Evolutionary conservation across 2,329 filamentous ascomycete genomes (phyloP).

Genomic region (Exophiala alcalophila): DNA sequence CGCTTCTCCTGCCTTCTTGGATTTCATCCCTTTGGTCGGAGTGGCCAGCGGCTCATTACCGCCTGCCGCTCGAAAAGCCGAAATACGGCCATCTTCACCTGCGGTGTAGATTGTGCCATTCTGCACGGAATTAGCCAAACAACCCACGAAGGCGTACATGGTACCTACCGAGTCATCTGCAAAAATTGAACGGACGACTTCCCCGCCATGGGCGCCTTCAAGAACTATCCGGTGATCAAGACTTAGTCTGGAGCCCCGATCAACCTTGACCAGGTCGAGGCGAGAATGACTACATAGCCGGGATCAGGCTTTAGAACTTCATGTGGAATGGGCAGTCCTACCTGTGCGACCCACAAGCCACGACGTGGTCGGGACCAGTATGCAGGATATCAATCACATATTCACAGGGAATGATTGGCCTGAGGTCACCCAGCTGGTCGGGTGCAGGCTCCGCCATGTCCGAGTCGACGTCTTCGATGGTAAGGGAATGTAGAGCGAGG

Average conservation of each 20-base stretch:
- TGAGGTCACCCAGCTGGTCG: slow-evolving; percentile 55
- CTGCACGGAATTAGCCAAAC: slow-evolving; percentile 28
- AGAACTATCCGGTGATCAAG: slow-evolving; percentile 42
- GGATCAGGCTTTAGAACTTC: too few species aligned
- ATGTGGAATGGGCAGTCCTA: slow-evolving; percentile 11
- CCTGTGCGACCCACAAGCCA: slow-evolving; percentile 30
- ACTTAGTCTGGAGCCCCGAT: slow-evolving; percentile 35
- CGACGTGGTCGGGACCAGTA: slow-evolving; percentile 24
- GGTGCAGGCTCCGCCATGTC: slow-evolving; percentile 49
- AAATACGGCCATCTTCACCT: slow-evolving; percentile 42
- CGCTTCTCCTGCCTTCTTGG: slow-evolving; percentile 19
- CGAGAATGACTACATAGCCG: slow-evolving; percentile 24
- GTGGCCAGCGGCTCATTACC: background rate
- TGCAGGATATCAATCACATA: slow-evolving; percentile 57
- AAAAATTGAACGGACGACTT: slow-evolving; percentile 47
- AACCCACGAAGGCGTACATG: background rate
- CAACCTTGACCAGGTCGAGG: slow-evolving; percentile 41
- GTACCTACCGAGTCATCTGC: slow-evolving; percentile 45
- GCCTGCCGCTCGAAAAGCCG: slow-evolving; percentile 19
- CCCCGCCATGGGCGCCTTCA: slow-evolving; percentile 49
- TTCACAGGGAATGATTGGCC: slow-evolving; percentile 54
- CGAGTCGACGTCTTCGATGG: slow-evolving; percentile 40
- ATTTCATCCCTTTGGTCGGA: slow-evolving; percentile 20
- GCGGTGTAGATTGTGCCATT: slow-evolving; percentile 44
- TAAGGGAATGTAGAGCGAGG: slow-evolving; percentile 55